Base-by-base conservation (phyloP, 768 basidiomycete genomes). In the Gloeophyllum trabeum region DNA sequence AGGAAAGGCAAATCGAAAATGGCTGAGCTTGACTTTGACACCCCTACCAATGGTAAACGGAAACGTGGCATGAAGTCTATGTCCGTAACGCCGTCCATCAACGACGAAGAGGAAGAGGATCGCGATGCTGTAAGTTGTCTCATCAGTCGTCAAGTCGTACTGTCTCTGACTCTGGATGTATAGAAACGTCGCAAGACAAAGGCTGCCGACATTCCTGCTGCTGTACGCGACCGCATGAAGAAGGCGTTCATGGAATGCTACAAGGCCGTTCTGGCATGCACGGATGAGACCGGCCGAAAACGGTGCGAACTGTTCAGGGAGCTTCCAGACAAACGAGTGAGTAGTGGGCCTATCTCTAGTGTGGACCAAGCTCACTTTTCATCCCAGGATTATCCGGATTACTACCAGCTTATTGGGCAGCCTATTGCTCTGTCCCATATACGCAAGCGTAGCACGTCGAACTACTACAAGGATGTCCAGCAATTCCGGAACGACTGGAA, bases 361-460 rank as follows among this genome's bases (percentile, higher is more conserved):
- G 6, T 34, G 26, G 22, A 36, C 14, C 14, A 10, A 19, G 43
- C 46, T 58, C 24, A 55, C 40, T 40, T 43, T 10, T 26, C 19
- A 34, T 21, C 36, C 43, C 49, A 91, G 85, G 79, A 83, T 43
- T 93, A 93, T 54, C 89, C 90, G 23, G 86, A 92, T 54, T 99
- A 97, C 58, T 96, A 93, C 60, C 73, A 81, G 43, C 71, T 92
- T 53, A 97, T 99, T 62, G 67, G 65, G 2, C 72, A 78, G 37
- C 94, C 94, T 3, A 97, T 99, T 53, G 81, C 88, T 20, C 72
- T 99, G 47, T 80, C 85, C 18, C 75, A 79, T 44, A 81, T 98
- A 52, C 82, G 84, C 41, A 92, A 91, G 55, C 81, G 83, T 6
- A 67, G 73, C 39, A 75, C 66, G 40, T 65, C 70, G 43, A 68